Evolutionary conservation across 345 rosid genomes (phyloP), one percentile per base, ranked within the genome.

Genomic region (Turnera subulata): DNA sequence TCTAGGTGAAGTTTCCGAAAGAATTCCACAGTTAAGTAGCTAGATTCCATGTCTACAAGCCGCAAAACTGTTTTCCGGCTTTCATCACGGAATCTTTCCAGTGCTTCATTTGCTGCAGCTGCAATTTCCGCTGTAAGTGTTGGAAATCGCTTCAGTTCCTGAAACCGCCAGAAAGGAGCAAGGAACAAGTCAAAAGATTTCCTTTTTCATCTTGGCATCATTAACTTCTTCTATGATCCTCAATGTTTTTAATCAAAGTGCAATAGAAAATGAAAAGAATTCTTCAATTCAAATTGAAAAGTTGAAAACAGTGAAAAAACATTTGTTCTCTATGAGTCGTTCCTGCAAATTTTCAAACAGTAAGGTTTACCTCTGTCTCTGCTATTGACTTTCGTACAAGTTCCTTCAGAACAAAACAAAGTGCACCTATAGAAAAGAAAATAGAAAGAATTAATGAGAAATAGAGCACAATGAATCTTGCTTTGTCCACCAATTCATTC

Each of bases 41-140:
- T 88, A 55, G 99, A 90, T 52, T 93, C 99, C 99, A 93, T 93
- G 57, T 93, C 99, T 20, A 93, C 97, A 43, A 93, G 78, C 65
- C 97, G 76, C 26, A 75, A 45, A 71, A 93, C 96, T 21, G 97
- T 90, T 76, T 67, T 93, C 72, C 89, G 73, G 80, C 99, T 78
- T 69, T 89, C 96, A 37, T 90, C 99, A 29, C 96, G 91, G 69
- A 93, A 93, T 68, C 75, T 93, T 72, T 90, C 97, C 66, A 93
- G 70, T 48, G 97, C 82, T 66, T 93, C 99, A 20, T 78, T 93
- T 56, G 99, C 85, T 18, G 97, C 97, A 53, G 92, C 81, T 68
- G 99, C 96, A 76, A 93, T 84, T 68, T 93, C 99, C 56, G 79
- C 62, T 58, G 72, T 74, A 60, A 93, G 96, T 22, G 96, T 84